phyloP scores from a whole-genome alignment of 2,329 filamentous ascomycete species.

The Diaporthe citri region DNA sequence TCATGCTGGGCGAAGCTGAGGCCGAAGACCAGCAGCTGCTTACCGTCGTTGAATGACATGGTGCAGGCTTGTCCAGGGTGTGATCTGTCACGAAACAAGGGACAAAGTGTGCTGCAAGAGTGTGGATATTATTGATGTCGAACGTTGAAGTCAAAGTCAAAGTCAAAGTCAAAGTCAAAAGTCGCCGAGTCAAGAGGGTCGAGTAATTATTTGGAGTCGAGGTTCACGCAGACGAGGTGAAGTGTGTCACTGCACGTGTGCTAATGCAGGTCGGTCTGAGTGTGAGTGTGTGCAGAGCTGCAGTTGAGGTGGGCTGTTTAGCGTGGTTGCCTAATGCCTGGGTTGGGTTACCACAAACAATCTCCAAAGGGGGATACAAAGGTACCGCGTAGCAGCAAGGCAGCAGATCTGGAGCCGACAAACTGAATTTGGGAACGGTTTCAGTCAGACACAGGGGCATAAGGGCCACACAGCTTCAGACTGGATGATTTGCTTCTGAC shows the following conservation, averaged over 20 bases:
- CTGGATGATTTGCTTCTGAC: background rate
- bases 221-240: background rate
- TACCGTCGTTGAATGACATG: slow-evolving; percentile 37
- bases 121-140: background rate
- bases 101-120: too few species aligned
- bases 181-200: background rate
- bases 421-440: background rate
- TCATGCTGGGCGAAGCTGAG: slow-evolving; percentile 38
- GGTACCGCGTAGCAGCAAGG: background rate
- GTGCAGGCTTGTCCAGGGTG: too few species aligned
- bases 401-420: background rate
- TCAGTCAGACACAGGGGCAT: too few species aligned
- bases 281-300: background rate
- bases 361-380: background rate
- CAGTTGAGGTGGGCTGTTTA: slow-evolving; percentile 21
- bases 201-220: background rate
- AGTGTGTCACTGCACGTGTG: background rate
- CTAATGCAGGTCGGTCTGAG: background rate
- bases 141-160: background rate
- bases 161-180: too few species aligned
- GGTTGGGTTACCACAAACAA: slow-evolving; percentile 6
- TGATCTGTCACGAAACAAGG: background rate
- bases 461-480: too few species aligned
- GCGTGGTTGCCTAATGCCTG: slow-evolving; percentile 24
- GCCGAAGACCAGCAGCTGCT: slow-evolving; percentile 40